Conservation (phyloP, 179 eudicot species). For the Carnegiea gigantea region DNA sequence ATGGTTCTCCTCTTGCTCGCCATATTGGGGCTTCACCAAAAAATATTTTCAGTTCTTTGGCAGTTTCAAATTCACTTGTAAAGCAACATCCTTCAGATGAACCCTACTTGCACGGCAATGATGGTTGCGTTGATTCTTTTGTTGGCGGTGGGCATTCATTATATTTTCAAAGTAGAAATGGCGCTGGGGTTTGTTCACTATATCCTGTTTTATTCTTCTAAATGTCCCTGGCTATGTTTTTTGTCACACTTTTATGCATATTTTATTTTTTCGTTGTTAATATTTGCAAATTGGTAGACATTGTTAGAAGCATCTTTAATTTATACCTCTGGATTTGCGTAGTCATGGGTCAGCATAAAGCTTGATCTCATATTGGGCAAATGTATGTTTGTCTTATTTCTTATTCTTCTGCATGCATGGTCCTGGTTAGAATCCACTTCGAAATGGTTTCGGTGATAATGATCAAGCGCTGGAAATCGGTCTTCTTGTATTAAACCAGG, state of each 20-base stretch:
- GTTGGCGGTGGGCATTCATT: slow-evolving; percentile 45
- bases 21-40: slow-evolving; percentile 39
- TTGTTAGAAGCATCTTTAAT: not conserved
- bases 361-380: not conserved
- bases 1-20: slow-evolving; percentile 36
- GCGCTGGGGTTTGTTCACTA: slow-evolving; percentile 49
- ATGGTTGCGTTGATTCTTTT: slow-evolving; percentile 52
- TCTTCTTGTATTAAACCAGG: slow-evolving; percentile 48
- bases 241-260: not conserved
- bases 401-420: slow-evolving; percentile 23
- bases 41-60: slow-evolving; percentile 45
- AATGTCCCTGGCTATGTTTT: not conserved
- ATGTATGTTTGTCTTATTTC: slow-evolving; percentile 16
- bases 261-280: not conserved
- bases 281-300: not conserved
- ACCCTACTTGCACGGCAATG: slow-evolving; percentile 59
- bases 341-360: not conserved
- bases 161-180: slow-evolving; percentile 47
- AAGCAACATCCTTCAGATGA: slow-evolving; percentile 41
- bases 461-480: slow-evolving; percentile 60
- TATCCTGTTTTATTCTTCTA: slow-evolving; percentile 18
- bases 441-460: slow-evolving; percentile 37
- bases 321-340: not conserved
- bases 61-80: slow-evolving; percentile 48
- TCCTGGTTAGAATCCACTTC: slow-evolving; percentile 32